Base-by-base conservation (phyloP, 2,329 filamentous ascomycete species). In the Microdochium bolleyi region DNA sequence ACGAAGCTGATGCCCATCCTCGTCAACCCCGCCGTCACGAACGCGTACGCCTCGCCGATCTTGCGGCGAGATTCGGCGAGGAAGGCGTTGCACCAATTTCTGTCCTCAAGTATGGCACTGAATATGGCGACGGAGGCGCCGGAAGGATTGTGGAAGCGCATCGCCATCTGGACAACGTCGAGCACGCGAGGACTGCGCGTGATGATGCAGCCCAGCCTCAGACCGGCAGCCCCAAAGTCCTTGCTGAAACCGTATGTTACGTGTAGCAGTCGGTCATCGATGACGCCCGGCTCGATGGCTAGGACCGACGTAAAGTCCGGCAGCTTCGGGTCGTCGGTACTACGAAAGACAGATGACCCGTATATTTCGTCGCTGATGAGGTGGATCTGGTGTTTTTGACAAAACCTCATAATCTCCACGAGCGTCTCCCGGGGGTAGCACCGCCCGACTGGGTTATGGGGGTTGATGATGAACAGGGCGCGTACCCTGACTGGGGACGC, bases 301-400 rank as follows among this genome's bases (percentile, higher is more conserved):
- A 74, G 56, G 0, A 61, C 59, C 1, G 70, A 73, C 4, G 62
- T 66, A 53, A 76, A 75, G 0, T 57, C 53, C 78, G 74, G 50
- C 66, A 70, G 58, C 72, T 67, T 52, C 44, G 63, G 72, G 53
- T 56, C 64, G 34, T 27, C 65, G 60, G 62, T 74, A 54, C 66
- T 58, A n/a, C n/a, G n/a, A 54, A 74, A 82, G 0, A 76, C 68
- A 1, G 76, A 78, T 37, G 76, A 66, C 10, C 74, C 80, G 58
- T 83, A 83, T 38, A 84, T 76, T 59, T 84, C 80, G 60, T 84
- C 80, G 55, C 74, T 76, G 57, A 83, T 71, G 48, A 83, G 65
- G 54, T 83, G 79, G 3, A 83, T 64, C 3, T 63, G 57, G 55
- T 80, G 68, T 41, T 67, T 69, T 51, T 77, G 65, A 56, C 79